These are phyloP conservation scores for Agrocybe chaxingu DNA, from an alignment of 768 basidiomycete species.

Conservation along the genomic window DNA sequence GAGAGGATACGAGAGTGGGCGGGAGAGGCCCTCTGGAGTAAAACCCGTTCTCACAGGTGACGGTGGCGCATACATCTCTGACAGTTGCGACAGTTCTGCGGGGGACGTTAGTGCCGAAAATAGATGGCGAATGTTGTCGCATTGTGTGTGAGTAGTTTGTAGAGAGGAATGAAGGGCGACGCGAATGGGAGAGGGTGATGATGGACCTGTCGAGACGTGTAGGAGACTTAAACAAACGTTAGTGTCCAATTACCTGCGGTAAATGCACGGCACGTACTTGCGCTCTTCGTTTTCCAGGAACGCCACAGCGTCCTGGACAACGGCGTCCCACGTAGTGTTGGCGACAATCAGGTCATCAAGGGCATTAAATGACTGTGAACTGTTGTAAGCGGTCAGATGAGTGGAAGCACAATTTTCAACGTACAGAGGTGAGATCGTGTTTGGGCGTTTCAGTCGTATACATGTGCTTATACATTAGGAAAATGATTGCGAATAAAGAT, in stretches of 20 bases:
- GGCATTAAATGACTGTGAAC: conserved; percentile 56
- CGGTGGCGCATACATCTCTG: conserved; percentile 88
- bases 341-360: conserved; percentile 67
- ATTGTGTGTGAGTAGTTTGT: conserved; percentile 74
- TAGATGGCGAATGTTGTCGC: conserved; percentile 77
- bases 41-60: conserved; percentile 44
- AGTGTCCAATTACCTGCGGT: not conserved
- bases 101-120: conserved; percentile 75
- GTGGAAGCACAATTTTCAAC: conserved; percentile 20
- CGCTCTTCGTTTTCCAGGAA: conserved; percentile 69
- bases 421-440: conserved; percentile 54
- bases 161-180: conserved; percentile 72
- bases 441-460: conserved; percentile 31
- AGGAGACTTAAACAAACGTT: conserved; percentile 3
- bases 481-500: conserved; percentile 33
- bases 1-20: conserved; percentile 41
- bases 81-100: conserved; percentile 67
- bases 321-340: conserved; percentile 70
- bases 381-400: conserved; percentile 2
- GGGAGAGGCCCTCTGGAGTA: conserved; percentile 24
- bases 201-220: conserved; percentile 40
- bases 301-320: conserved; percentile 65
- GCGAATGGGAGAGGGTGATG: conserved; percentile 57
- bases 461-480: conserved; percentile 33
- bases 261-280: conserved; percentile 36